A percentile compares a stretch with the other conserved stretches of the same genome.
phyloP scores from a whole-genome alignment of 805 yeast genomes.

The Candida loeiensis region DNA sequence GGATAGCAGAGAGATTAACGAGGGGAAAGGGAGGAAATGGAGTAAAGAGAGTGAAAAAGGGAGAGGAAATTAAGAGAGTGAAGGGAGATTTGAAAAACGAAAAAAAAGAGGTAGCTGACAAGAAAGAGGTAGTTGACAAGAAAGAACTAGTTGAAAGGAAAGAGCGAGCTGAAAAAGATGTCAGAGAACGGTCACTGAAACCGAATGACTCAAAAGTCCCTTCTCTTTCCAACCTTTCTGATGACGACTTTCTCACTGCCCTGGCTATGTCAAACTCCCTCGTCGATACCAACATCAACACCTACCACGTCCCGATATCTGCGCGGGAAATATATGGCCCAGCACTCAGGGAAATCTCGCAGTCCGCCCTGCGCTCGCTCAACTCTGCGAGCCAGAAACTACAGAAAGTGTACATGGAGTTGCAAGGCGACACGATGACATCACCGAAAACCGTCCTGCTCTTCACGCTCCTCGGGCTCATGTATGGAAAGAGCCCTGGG shows the following conservation, averaged over 20 bases:
- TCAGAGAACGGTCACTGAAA: neutral
- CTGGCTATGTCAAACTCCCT: constrained; percentile 35
- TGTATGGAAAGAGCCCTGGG: constrained; percentile 7
- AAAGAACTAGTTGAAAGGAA: neutral
- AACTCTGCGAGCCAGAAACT: neutral
- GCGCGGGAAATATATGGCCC: constrained; percentile 35
- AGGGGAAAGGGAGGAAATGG: neutral
- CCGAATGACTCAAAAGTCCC: neutral
- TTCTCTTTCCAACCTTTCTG: no score
- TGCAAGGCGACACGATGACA: constrained; percentile 38
- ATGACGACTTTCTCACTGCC: constrained; percentile 26
- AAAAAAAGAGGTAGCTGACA: neutral
- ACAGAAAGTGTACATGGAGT: constrained; percentile 30
- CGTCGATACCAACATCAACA: constrained; percentile 31
- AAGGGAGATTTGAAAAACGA: neutral
- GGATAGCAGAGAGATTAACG: constrained; percentile 27
- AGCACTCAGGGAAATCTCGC: constrained; percentile 36
- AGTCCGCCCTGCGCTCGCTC: constrained; percentile 41
- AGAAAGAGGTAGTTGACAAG: constrained; percentile 12
- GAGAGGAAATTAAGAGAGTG: no score
- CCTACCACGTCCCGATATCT: constrained; percentile 32
- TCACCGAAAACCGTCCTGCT: constrained; percentile 32
- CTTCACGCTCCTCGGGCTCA: constrained; percentile 28
- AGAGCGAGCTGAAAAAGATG: neutral
- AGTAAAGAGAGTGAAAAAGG: neutral